Evolutionary conservation across 257 asterid species (phyloP).

Genomic region (Schizonepeta tenuifolia): DNA sequence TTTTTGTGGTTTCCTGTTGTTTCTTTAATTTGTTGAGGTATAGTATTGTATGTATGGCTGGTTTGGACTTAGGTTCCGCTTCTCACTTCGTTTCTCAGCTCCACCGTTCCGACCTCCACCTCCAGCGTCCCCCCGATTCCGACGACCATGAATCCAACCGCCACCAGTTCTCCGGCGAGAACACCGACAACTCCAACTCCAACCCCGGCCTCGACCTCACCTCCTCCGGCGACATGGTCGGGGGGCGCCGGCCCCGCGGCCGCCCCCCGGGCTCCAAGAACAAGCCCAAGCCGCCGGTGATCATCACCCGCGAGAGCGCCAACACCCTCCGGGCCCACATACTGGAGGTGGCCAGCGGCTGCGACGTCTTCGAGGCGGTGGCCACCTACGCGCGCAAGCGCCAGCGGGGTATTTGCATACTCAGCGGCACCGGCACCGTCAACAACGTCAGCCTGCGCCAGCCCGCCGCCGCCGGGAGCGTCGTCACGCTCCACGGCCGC

Average conservation of each 20-base stretch:
- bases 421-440: conserved; percentile 82
- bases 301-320: conserved; percentile 84
- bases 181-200: conserved; percentile 25
- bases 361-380: conserved; percentile 82
- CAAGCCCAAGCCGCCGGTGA: conserved; percentile 86
- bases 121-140: conserved; percentile 47
- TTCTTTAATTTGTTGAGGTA: not conserved
- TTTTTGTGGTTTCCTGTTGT: conserved; percentile 32
- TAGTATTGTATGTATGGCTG: conserved; percentile 55
- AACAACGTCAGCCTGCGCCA: conserved; percentile 78
- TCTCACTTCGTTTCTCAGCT: conserved; percentile 66
- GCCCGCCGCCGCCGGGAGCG: conserved; percentile 71
- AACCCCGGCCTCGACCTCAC: conserved; percentile 36
- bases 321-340: conserved; percentile 93
- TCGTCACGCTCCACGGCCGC: conserved; percentile 73
- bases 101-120: conserved; percentile 57
- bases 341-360: conserved; percentile 70
- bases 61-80: conserved; percentile 75
- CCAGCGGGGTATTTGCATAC: conserved; percentile 75
- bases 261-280: conserved; percentile 88
- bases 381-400: conserved; percentile 72
- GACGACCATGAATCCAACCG: conserved; percentile 43
- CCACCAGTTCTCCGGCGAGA: conserved; percentile 45
- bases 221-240: conserved; percentile 43
- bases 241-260: conserved; percentile 54